These are phyloP conservation scores for Metarhizium sp. DNA, from an alignment of 2,329 filamentous ascomycete genomes.

Conservation along the genomic window DNA sequence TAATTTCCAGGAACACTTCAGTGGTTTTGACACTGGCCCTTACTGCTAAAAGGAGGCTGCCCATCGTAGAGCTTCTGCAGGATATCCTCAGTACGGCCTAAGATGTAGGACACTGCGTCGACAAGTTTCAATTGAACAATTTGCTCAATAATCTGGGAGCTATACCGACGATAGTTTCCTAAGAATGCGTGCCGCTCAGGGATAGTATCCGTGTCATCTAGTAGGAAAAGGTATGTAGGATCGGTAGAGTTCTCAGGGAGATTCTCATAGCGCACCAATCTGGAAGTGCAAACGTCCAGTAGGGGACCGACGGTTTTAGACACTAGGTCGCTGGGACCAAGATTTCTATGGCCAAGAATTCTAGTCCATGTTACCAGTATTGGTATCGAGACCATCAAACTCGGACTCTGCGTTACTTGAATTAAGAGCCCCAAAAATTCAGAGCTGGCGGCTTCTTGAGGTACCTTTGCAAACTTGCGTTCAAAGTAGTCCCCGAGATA, in stretches of 20 bases:
- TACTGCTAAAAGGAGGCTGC: constrained; percentile 57
- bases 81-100: constrained; percentile 66
- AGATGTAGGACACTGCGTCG: constrained; percentile 80
- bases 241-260: constrained; percentile 76
- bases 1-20: not conserved
- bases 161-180: constrained; percentile 90
- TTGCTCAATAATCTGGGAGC: constrained; percentile 74
- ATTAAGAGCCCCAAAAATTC: constrained; percentile 74
- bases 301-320: constrained; percentile 61
- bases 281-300: constrained; percentile 71
- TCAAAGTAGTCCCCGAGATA: constrained; percentile 79
- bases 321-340: constrained; percentile 54
- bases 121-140: constrained; percentile 75
- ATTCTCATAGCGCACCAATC: constrained; percentile 80
- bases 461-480: constrained; percentile 60
- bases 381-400: constrained; percentile 87
- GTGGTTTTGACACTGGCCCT: constrained; percentile 12
- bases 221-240: constrained; percentile 68
- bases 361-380: constrained; percentile 85
- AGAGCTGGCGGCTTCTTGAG: constrained; percentile 54
- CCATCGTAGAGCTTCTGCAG: constrained; percentile 68
- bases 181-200: constrained; percentile 93
- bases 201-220: constrained; percentile 90
- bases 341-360: constrained; percentile 61
- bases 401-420: constrained; percentile 71